Conservation (phyloP, 2,329 filamentous ascomycete genomes). For the Fusarium hainanense region DNA sequence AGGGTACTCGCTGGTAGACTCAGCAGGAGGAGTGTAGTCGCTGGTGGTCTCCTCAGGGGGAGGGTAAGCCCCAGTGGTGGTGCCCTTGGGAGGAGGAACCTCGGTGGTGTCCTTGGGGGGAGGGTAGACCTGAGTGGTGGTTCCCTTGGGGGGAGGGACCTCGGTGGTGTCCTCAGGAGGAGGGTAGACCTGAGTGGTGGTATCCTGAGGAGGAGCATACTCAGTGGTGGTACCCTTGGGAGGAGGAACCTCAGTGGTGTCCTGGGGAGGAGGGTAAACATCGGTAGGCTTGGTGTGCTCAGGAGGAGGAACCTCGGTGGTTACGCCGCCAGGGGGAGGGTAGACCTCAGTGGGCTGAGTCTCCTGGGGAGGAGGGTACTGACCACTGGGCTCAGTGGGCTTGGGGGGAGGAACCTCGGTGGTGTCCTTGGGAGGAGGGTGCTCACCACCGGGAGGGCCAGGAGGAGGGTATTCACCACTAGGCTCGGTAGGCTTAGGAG, state of each 20-base stretch:
- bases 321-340: background rate
- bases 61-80: background rate
- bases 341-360: background rate
- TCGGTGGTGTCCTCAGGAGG: background rate
- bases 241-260: background rate
- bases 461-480: background rate
- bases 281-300: slow-evolving; percentile 1
- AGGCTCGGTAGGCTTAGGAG: background rate
- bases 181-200: background rate
- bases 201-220: background rate
- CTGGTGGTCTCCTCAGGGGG: background rate
- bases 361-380: background rate
- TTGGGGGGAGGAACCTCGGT: too few relatives aligned
- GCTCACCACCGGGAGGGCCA: background rate
- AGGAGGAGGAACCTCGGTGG: background rate
- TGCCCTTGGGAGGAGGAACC: too few relatives aligned
- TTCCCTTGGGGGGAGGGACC: background rate
- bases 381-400: too few relatives aligned
- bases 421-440: background rate
- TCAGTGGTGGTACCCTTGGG: background rate
- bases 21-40: background rate
- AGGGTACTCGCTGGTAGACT: background rate
- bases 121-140: background rate
- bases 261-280: background rate
- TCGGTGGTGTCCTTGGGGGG: slow-evolving; percentile 7